Percentiles rank a stretch among this genome's conserved stretches.
phyloP scores from a whole-genome alignment of 306 rosid species.

The Dalbergia oliveri region DNA sequence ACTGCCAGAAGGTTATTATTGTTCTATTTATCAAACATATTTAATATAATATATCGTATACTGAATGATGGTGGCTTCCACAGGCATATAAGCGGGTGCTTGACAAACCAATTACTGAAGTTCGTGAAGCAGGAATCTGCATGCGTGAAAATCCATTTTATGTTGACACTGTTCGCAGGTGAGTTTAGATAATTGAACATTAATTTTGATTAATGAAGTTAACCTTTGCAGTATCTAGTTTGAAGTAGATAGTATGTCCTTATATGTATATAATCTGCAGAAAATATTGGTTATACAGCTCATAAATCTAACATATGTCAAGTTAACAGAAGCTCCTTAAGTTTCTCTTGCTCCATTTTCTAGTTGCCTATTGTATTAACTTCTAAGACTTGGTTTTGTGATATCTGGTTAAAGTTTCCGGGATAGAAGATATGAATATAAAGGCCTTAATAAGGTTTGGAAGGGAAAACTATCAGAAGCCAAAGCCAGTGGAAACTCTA shows the following conservation, averaged over 20 bases:
- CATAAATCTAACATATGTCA: conserved; percentile 27
- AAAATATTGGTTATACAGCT: conserved; percentile 18
- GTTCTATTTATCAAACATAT: conserved; percentile 41
- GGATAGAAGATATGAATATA: conserved; percentile 97
- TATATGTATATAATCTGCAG: conserved; percentile 22
- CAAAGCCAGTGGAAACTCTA: conserved; percentile 87
- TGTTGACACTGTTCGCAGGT: conserved; percentile 99
- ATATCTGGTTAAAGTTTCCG: conserved; percentile 77
- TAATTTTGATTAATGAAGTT: conserved; percentile 28
- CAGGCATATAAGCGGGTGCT: conserved; percentile 96
- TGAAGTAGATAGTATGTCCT: conserved; percentile 24
- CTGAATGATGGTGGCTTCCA: conserved; percentile 51
- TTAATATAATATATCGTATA: conserved; percentile 44
- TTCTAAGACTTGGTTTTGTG: conserved; percentile 48
- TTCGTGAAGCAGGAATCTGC: conserved; percentile 98
- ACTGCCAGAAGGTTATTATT: conserved; percentile 89
- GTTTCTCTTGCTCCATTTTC: conserved; percentile 14
- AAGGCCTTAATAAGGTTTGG: conserved; percentile 98
- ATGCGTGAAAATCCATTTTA: conserved; percentile 99
- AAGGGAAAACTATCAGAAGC: conserved; percentile 94
- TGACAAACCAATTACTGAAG: conserved; percentile 88
- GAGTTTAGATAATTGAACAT: conserved; percentile 45
- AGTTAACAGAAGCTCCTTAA: conserved; percentile 8
- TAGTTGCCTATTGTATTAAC: conserved; percentile 29
- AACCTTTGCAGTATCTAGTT: conserved; percentile 26